phyloP scores from a whole-genome alignment of 2,329 filamentous ascomycete species.

The Sporothrix pseudoabietina region DNA sequence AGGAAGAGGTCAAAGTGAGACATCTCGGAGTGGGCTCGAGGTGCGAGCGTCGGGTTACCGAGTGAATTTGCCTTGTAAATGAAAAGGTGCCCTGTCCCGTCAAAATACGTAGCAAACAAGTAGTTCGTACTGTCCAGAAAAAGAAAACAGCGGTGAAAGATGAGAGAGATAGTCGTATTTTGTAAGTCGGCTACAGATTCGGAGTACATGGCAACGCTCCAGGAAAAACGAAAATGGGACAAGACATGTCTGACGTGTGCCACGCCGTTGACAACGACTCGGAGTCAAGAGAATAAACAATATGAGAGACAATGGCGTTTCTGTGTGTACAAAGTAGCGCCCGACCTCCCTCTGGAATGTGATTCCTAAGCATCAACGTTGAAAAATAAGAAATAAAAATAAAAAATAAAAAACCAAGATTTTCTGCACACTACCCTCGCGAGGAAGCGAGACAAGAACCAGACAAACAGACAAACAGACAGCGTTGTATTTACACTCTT shows the following conservation, averaged over 20 bases:
- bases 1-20: not conserved
- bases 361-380: not conserved
- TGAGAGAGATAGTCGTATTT: too few species aligned
- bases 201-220: too few species aligned
- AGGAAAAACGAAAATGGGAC: not conserved
- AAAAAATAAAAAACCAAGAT: not conserved
- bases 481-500: slow-evolving; percentile 15
- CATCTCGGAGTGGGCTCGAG: not conserved
- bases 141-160: not conserved
- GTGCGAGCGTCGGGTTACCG: not conserved
- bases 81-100: not conserved
- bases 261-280: slow-evolving; percentile 15
- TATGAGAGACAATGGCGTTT: not conserved
- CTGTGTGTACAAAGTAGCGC: too few species aligned
- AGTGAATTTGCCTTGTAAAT: not conserved
- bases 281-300: not conserved
- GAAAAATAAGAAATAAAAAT: not conserved
- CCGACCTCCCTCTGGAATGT: slow-evolving; percentile 16
- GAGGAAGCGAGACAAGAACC: not conserved
- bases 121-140: not conserved
- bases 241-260: slow-evolving; percentile 2
- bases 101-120: not conserved
- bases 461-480: too few species aligned
- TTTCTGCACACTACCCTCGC: not conserved
- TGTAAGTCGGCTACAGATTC: too few species aligned